phyloP scores from a whole-genome alignment of 192 early-diverging fungal species.

The Polychytrium aggregatum region DNA sequence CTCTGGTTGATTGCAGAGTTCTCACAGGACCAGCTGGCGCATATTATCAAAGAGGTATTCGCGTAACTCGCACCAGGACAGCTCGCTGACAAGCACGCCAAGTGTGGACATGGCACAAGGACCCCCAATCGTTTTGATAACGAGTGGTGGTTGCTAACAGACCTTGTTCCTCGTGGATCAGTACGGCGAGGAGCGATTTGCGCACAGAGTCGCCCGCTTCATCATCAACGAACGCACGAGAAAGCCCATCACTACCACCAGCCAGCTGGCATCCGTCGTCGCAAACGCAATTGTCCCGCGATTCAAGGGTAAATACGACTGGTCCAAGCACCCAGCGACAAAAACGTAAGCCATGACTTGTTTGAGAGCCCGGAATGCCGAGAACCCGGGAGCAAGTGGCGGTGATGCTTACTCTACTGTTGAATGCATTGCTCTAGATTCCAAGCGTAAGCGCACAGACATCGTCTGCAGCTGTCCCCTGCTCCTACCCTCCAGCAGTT shows the following conservation, averaged over 20 bases:
- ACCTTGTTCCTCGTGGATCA: conserved; percentile 1
- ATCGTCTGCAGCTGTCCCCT: too few relatives aligned
- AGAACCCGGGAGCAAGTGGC: too few relatives aligned
- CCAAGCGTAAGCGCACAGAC: too few relatives aligned
- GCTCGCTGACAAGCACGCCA: background rate
- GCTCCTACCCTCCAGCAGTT: too few relatives aligned
- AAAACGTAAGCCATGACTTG: too few relatives aligned
- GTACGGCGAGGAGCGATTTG: conserved; percentile 57
- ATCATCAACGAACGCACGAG: conserved; percentile 42
- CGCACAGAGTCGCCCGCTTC: conserved; percentile 44
- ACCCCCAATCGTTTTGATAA: too few relatives aligned
- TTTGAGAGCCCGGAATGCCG: too few relatives aligned
- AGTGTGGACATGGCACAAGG: background rate
- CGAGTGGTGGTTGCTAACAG: background rate
- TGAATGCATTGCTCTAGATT: too few relatives aligned
- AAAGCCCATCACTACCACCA: conserved; percentile 42
- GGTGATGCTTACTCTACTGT: too few relatives aligned
- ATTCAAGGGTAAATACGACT: too few relatives aligned
- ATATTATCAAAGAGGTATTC: conserved; percentile 37
- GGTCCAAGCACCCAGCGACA: too few relatives aligned
- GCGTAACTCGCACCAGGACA: background rate
- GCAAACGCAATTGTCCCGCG: conserved; percentile 19
- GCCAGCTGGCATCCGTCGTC: conserved; percentile 40
- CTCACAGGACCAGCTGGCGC: conserved; percentile 40
- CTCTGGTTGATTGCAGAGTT: too few relatives aligned